These are phyloP conservation scores for Ceratobasidium sp. DNA, from an alignment of 1,284 basidiomycete species.

Conservation along the genomic window DNA sequence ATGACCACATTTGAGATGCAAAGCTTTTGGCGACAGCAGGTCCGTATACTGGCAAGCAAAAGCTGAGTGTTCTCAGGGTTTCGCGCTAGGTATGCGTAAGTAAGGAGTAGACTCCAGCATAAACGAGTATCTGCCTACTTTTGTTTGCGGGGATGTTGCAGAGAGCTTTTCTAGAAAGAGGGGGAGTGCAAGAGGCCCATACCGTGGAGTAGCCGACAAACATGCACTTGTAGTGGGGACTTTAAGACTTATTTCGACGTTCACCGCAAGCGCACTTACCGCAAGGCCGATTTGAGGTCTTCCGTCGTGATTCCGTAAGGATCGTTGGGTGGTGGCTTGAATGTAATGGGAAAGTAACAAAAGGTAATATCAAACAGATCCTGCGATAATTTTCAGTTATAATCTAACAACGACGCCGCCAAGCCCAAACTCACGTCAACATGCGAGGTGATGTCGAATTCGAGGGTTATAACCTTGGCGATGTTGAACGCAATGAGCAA, in stretches of 20 bases:
- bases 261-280: conserved; percentile 55
- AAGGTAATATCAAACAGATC: conserved; percentile 94
- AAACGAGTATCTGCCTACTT: conserved; percentile 59
- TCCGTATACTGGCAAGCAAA: conserved; percentile 85
- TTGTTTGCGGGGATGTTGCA: conserved; percentile 81
- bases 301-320: conserved; percentile 92
- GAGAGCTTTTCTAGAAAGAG: conserved; percentile 92
- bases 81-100: conserved; percentile 66
- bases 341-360: conserved; percentile 99
- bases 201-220: conserved; percentile 78
- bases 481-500: conserved; percentile 90
- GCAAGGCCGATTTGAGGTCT: conserved; percentile 78
- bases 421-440: conserved; percentile 67
- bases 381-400: conserved; percentile 54
- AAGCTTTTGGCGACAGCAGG: conserved; percentile 63
- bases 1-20: conserved; percentile 83
- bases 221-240: conserved; percentile 53
- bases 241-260: neutral
- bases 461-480: conserved; percentile 80
- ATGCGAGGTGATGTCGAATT: conserved; percentile 78
- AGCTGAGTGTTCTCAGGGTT: conserved; percentile 74
- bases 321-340: conserved; percentile 92
- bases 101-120: neutral
- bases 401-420: neutral
- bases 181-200: conserved; percentile 85